These are phyloP conservation scores for Lactarius psammicola DNA, from an alignment of 768 basidiomycete species.

Conservation along the genomic window DNA sequence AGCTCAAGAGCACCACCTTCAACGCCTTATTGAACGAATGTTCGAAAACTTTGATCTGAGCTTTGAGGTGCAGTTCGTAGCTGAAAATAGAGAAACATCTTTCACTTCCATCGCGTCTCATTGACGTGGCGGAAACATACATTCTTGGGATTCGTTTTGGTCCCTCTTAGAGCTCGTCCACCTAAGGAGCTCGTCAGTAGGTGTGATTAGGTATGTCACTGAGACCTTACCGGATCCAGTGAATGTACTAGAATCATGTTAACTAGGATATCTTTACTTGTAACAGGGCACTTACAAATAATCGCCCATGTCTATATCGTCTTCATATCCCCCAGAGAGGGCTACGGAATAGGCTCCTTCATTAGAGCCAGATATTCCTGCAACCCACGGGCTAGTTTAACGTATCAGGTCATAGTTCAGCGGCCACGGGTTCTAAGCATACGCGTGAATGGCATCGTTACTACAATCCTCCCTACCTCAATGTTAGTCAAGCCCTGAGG, in stretches of 20 bases:
- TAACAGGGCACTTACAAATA: constrained; percentile 61
- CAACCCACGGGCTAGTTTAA: constrained; percentile 68
- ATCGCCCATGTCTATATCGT: constrained; percentile 79
- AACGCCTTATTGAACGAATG: constrained; percentile 68
- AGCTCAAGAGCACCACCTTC: constrained; percentile 46
- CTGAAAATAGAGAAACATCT: constrained; percentile 38
- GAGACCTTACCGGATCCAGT: constrained; percentile 63
- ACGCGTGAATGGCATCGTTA: constrained; percentile 82
- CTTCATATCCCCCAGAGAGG: constrained; percentile 86
- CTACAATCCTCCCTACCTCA: constrained; percentile 57
- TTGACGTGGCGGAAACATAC: constrained; percentile 40
- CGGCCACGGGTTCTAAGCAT: constrained; percentile 32
- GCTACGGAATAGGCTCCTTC: constrained; percentile 83
- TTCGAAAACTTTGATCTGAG: constrained; percentile 78
- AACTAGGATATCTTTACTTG: constrained; percentile 2
- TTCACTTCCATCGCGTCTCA: not conserved
- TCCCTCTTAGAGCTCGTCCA: constrained; percentile 85
- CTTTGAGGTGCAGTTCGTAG: constrained; percentile 89
- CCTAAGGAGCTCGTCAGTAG: constrained; percentile 41
- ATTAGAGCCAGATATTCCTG: constrained; percentile 67
- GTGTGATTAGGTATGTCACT: not conserved
- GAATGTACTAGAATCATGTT: constrained; percentile 54
- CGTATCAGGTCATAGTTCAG: constrained; percentile 4
- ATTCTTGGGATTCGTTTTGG: constrained; percentile 79
- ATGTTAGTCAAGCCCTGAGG: constrained; percentile 7